Base-by-base conservation (phyloP, 176 grass and related monocot species). In the Saccharum officinarum region DNA sequence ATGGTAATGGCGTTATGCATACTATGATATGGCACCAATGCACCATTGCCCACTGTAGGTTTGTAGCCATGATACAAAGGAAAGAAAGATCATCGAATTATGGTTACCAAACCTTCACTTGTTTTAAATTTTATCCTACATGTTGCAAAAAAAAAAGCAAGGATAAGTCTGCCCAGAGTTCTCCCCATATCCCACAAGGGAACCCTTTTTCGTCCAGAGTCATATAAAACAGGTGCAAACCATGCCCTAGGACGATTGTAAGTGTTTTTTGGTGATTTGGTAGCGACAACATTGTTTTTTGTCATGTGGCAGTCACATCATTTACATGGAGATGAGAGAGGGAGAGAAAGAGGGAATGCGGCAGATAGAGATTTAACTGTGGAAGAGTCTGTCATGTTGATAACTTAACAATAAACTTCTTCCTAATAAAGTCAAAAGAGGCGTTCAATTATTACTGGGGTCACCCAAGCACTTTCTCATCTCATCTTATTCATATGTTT, bases 381-480 rank as follows among this genome's bases (percentile, higher is more conserved):
- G 55, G 60, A 63, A 13, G 60, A 13, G 10, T 25, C 4, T 25
- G 9, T 63, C 10, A 1, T 26, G 23, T 28, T 63, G 60, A 63
- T 25, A 63, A 28, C 60, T n/a, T 63, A 63, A 62, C n/a, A 62
- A 62, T 62, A 62, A 25, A 28, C n/a, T 28, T 63, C 4, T 62
- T 14, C 61, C 25, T 63, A 63, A 28, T 63, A 63, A 63, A 13
- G 1, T 52, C 13, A 26, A 16, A 50, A 54, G 39, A 73, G 41
- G 72, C 0, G 5, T 85, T 80, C 42, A 13, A n/a, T 47, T 79
- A 10, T 23, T 59, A 59, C 22, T n/a, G 55, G n/a, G 8, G 18
- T 57, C 17, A 55, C 7, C 54, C 20, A 76, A 80, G 7, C 41
- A 88, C 31, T 65, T 5, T 26, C 15, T 66, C 77, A 82, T 90